Percentiles rank a stretch among this genome's conserved stretches.
phyloP scores from a whole-genome alignment of 2,329 filamentous ascomycete genomes.

The Ophiostoma triangulosporum region DNA sequence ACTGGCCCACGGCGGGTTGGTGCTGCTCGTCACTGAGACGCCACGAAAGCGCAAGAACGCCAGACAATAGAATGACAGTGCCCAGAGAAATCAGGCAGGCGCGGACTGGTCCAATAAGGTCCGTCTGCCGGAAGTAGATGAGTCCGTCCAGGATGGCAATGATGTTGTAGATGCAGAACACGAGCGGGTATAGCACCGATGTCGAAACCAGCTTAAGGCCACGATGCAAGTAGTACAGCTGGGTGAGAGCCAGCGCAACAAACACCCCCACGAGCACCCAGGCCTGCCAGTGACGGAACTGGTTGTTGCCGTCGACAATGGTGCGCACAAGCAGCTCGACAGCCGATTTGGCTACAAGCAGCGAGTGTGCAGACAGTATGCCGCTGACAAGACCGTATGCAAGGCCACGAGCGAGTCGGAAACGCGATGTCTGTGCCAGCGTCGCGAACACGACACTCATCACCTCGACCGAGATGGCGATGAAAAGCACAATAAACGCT shows the following conservation, averaged over 20 bases:
- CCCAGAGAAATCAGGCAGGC: conserved; percentile 75
- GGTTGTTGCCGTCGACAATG: conserved; percentile 71
- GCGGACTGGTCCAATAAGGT: conserved; percentile 60
- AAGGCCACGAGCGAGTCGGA: conserved; percentile 58
- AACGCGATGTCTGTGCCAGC: conserved; percentile 43
- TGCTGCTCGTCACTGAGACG: conserved; percentile 68
- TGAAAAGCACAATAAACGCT: conserved; percentile 53
- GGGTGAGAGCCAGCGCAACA: conserved; percentile 67
- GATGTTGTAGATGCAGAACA: conserved; percentile 99
- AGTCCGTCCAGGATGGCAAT: conserved; percentile 93
- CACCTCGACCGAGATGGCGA: conserved; percentile 50
- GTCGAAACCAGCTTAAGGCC: conserved; percentile 92
- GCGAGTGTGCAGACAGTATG: conserved; percentile 82
- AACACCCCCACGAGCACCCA: conserved; percentile 82
- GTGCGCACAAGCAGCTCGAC: conserved; percentile 87
- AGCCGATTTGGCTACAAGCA: conserved; percentile 89
- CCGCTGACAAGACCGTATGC: conserved; percentile 83
- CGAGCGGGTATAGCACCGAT: conserved; percentile 87
- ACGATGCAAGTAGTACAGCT: conserved; percentile 89
- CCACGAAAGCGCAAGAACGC: conserved; percentile 88
- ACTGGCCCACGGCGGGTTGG: conserved; percentile 46
- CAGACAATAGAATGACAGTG: conserved; percentile 70
- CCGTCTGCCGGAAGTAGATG: conserved; percentile 89
- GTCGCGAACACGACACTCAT: conserved; percentile 25
- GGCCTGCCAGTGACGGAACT: conserved; percentile 90